phyloP scores from a whole-genome alignment of 2,329 filamentous ascomycete genomes.

The Amesomyces nigricolor region DNA sequence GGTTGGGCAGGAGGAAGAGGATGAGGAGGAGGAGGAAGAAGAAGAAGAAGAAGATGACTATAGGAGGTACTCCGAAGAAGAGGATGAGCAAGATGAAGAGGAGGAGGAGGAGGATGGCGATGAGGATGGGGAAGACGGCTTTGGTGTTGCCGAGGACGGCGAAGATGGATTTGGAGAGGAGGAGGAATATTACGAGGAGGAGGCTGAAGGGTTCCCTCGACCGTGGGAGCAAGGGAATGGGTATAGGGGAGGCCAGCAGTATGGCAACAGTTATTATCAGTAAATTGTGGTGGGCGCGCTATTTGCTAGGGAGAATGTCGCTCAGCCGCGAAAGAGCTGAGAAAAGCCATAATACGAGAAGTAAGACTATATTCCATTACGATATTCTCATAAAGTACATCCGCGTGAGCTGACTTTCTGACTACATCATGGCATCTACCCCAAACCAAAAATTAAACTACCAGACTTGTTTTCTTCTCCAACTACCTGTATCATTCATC shows the following conservation, averaged over 20 bases:
- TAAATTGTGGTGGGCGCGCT: background rate
- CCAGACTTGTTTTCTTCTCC: no score
- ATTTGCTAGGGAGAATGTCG: no score
- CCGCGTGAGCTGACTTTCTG: no score
- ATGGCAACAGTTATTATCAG: background rate
- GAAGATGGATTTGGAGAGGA: constrained; percentile 24
- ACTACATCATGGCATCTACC: no score
- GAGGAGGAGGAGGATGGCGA: constrained; percentile 18
- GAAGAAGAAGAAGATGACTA: constrained; percentile 24
- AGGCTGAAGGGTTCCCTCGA: constrained; percentile 18
- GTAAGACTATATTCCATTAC: no score
- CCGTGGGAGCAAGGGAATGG: constrained; percentile 21
- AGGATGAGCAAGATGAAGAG: constrained; percentile 23
- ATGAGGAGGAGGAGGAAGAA: constrained; percentile 16
- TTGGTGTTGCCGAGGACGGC: constrained; percentile 25
- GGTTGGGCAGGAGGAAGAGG: constrained; percentile 12
- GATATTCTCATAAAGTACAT: no score
- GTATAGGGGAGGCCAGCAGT: constrained; percentile 3
- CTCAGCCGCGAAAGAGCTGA: background rate
- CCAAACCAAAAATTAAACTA: no score
- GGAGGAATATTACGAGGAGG: constrained; percentile 20
- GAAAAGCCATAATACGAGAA: no score
- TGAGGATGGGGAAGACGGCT: constrained; percentile 2
- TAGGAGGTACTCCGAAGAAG: constrained; percentile 19
- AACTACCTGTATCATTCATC: no score